These are phyloP conservation scores for Trichosporon inkin DNA, from an alignment of 1,284 basidiomycete species.

Conservation along the genomic window DNA sequence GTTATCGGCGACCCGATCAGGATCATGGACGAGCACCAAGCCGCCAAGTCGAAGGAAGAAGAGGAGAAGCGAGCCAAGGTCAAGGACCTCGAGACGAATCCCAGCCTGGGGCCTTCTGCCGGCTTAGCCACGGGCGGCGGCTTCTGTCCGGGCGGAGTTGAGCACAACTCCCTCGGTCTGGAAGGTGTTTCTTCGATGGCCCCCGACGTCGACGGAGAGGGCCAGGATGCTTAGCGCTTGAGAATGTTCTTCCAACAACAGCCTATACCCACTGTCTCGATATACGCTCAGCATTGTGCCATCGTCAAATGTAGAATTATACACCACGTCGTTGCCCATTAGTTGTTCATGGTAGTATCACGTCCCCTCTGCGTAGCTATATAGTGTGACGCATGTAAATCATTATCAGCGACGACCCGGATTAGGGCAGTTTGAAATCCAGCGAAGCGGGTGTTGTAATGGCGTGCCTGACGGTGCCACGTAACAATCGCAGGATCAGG, in stretches of 20 bases:
- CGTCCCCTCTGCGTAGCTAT: background rate
- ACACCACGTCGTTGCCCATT: background rate
- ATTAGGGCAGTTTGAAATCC: background rate
- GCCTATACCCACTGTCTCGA: background rate
- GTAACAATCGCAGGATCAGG: slow-evolving; percentile 8
- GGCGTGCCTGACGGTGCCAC: slow-evolving; percentile 2
- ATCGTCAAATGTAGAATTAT: background rate
- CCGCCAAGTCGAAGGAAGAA: background rate
- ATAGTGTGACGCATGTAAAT: slow-evolving; percentile 4
- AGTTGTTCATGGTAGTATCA: background rate
- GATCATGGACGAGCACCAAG: slow-evolving; percentile 8
- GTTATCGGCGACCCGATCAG: slow-evolving; percentile 18
- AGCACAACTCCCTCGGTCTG: slow-evolving; percentile 24
- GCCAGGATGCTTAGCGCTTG: slow-evolving; percentile 16
- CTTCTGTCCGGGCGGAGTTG: background rate
- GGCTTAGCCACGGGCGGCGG: background rate
- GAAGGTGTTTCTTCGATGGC: slow-evolving; percentile 25
- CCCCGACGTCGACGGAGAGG: slow-evolving; percentile 25
- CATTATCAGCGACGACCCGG: background rate
- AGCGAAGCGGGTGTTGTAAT: background rate
- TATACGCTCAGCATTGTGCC: slow-evolving; percentile 3
- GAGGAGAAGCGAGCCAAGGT: slow-evolving; percentile 9
- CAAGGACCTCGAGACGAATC: slow-evolving; percentile 1
- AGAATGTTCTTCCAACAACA: background rate
- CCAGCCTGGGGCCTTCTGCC: background rate